Evolutionary conservation across 305 asterid species (phyloP).

Genomic region (Fraxinus sp.): DNA sequence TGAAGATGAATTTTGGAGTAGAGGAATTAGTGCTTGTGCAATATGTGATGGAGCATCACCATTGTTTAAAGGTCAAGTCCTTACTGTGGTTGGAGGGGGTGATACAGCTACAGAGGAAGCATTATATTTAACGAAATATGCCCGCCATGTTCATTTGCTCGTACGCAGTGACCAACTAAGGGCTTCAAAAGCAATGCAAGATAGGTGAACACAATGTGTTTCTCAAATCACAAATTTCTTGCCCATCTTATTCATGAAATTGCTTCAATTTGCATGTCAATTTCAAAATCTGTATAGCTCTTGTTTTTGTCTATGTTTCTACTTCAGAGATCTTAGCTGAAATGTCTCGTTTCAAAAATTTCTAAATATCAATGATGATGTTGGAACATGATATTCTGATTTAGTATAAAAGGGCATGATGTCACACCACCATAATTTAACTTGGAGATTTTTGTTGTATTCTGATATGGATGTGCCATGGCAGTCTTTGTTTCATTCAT

Average conservation of each 20-base stretch:
- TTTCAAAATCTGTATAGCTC: not conserved
- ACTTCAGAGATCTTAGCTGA: not conserved
- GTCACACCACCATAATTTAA: not conserved
- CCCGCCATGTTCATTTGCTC: constrained; percentile 96
- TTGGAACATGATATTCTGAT: not conserved
- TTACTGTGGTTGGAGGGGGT: constrained; percentile 99
- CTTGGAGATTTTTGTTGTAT: not conserved
- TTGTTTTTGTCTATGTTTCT: not conserved
- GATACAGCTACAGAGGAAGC: constrained; percentile 99
- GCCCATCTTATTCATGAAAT: constrained; percentile 5
- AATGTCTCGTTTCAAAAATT: not conserved
- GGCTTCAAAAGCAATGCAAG: constrained; percentile 99
- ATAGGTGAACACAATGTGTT: constrained; percentile 51
- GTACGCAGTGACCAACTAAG: constrained; percentile 84
- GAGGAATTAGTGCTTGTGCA: constrained; percentile 99
- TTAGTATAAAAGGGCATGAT: not conserved
- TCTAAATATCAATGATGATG: not conserved
- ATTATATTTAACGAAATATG: constrained; percentile 90
- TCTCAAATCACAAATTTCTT: not conserved
- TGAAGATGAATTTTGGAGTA: constrained; percentile 99
- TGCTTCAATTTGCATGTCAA: not conserved
- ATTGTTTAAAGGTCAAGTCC: constrained; percentile 87
- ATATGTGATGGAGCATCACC: constrained; percentile 99
- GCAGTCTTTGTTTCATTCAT: not conserved
- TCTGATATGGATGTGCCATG: not conserved